Percentiles rank a stretch among this genome's conserved stretches.
Evolutionary conservation across 352 stramenopile genomes (phyloP).

Genomic region (Blastocystis sp.): DNA sequence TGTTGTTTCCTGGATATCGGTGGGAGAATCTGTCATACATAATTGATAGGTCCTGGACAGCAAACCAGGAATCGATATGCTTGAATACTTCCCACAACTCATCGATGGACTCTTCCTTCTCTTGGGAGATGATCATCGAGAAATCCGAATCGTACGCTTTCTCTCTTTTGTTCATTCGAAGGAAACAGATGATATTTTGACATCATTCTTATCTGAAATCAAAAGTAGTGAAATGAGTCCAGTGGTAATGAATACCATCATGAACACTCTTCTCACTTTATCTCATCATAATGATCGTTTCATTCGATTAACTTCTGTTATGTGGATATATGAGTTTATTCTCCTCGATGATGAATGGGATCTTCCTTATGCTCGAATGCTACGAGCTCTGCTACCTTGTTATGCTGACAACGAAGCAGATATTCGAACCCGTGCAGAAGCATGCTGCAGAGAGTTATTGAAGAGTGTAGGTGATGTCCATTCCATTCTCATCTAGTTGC

Average conservation of each 20-base stretch:
- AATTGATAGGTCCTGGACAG: slow-evolving; percentile 24
- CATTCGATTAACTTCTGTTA: slow-evolving; percentile 23
- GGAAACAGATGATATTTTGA: slow-evolving; percentile 41
- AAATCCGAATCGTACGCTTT: slow-evolving; percentile 17
- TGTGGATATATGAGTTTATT: slow-evolving; percentile 57
- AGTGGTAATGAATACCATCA: slow-evolving; percentile 27
- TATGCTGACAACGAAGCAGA: slow-evolving; percentile 39
- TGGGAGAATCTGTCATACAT: background rate
- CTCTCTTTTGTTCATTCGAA: background rate
- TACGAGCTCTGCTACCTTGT: slow-evolving; percentile 26
- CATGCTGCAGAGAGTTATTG: slow-evolving; percentile 18
- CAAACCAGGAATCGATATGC: slow-evolving; percentile 51
- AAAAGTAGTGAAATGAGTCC: slow-evolving; percentile 45
- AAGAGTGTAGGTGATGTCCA: background rate
- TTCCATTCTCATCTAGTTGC: background rate
- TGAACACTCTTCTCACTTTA: slow-evolving; percentile 30
- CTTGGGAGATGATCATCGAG: slow-evolving; percentile 40
- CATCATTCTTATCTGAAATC: slow-evolving; percentile 51
- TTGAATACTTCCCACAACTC: slow-evolving; percentile 57
- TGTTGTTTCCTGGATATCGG: slow-evolving; percentile 66
- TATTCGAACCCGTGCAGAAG: background rate
- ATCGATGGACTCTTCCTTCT: slow-evolving; percentile 54
- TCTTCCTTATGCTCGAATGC: slow-evolving; percentile 25
- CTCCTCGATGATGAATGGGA: slow-evolving; percentile 6
- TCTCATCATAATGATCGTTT: slow-evolving; percentile 50